A percentile compares a stretch with the other conserved stretches of the same genome.
These are phyloP conservation scores for Colletotrichum cereale DNA, from an alignment of 2,329 filamentous ascomycete genomes.

Conservation along the genomic window DNA sequence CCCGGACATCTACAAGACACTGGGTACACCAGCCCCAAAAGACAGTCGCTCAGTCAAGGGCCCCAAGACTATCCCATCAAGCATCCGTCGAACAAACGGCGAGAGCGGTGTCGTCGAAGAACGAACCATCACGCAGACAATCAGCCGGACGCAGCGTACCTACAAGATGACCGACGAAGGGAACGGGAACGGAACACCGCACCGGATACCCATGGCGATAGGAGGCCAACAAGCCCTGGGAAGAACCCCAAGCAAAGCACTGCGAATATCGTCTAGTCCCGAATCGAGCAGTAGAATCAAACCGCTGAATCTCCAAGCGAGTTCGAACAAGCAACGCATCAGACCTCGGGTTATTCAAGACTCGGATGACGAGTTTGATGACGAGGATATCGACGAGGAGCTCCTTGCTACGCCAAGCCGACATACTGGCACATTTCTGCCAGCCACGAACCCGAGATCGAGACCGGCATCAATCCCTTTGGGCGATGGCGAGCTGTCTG, in stretches of 20 bases:
- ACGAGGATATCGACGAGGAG: conserved; percentile 70
- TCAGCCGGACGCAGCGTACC: conserved; percentile 42
- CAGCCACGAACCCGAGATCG: conserved; percentile 15
- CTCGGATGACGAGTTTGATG: conserved; percentile 71
- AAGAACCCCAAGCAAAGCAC: conserved; percentile 43
- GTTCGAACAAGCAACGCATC: conserved; percentile 32
- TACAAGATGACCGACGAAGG: conserved; percentile 33
- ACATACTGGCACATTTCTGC: conserved; percentile 46
- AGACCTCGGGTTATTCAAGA: conserved; percentile 61
- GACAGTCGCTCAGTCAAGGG: conserved; percentile 46
- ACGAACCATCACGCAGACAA: conserved; percentile 42
- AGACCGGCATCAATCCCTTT: conserved; percentile 41
- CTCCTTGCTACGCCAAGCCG: conserved; percentile 57
- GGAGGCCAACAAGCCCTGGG: conserved; percentile 22
- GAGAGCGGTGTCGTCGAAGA: conserved; percentile 41
- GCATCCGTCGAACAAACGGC: conserved; percentile 19
- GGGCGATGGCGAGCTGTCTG: conserved; percentile 21
- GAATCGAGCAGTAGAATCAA: conserved; percentile 39
- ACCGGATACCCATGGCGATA: conserved; percentile 17
- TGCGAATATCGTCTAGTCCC: conserved; percentile 37
- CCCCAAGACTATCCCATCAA: conserved; percentile 26
- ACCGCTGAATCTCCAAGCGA: conserved; percentile 4
- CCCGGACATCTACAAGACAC: conserved; percentile 65
- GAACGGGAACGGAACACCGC: conserved; percentile 25
- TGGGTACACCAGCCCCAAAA: conserved; percentile 54